Conservation (phyloP, 148 eudicot genomes). For the Diospyros lotus region DNA sequence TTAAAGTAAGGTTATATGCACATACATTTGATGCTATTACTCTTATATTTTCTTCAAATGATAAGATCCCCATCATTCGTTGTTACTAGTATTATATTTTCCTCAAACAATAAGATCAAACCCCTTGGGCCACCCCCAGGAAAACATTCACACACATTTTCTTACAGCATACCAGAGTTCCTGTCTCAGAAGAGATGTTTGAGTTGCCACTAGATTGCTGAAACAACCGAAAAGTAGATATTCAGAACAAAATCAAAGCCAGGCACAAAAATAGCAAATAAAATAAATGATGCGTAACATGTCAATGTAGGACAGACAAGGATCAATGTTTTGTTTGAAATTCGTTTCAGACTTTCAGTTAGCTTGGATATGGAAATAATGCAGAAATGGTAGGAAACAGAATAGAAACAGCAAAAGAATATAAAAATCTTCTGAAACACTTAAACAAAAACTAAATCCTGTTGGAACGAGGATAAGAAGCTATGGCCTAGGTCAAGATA, state of each 20-base stretch:
- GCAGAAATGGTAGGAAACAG: too few species aligned
- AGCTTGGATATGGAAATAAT: too few species aligned
- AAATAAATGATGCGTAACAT: background rate
- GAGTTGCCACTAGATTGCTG: slow-evolving; percentile 76
- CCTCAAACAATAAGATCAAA: background rate
- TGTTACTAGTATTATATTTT: background rate
- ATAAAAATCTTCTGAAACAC: too few species aligned
- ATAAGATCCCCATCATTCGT: background rate
- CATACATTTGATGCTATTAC: too few species aligned
- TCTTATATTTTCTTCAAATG: background rate
- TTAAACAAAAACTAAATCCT: too few species aligned
- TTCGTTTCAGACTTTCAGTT: too few species aligned
- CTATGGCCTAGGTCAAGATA: too few species aligned
- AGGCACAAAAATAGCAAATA: background rate
- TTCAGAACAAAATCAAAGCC: background rate
- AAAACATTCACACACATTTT: background rate
- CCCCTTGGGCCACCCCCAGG: background rate
- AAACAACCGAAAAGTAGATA: slow-evolving; percentile 20
- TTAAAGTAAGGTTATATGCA: too few species aligned
- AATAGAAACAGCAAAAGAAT: too few species aligned
- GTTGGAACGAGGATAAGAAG: too few species aligned
- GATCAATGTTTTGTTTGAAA: background rate
- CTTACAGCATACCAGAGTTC: slow-evolving; percentile 66
- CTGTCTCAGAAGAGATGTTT: slow-evolving; percentile 62
- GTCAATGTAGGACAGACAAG: background rate